Base-by-base conservation (phyloP, 2,329 filamentous ascomycete genomes). In the Hypoxylon sp. region DNA sequence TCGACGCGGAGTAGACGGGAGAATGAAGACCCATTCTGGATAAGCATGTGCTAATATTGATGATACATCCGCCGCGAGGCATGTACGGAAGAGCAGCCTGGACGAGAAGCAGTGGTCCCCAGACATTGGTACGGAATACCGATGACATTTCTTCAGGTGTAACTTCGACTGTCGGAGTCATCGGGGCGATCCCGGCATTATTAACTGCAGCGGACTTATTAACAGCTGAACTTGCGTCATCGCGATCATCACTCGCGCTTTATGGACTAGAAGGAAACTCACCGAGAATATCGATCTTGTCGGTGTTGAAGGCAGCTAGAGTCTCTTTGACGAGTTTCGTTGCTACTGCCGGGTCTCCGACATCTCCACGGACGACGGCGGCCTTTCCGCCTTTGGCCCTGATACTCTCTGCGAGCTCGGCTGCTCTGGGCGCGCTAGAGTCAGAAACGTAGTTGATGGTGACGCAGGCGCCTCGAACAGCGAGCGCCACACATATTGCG, bases 231-330 rank as follows among this genome's bases (percentile, higher is more conserved):
- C 35, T 37, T 37, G 33, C 33, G 33, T 37, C 2, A 4, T 37
- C 33, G 33, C 33, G 33, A 37, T 37, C 8, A 13, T 37, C 33
- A 37, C 33, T 37, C 35, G 47, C 37, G 44, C 42, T 58, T 39
- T 58, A 29, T 48, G 55, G 19, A 29, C 46, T 60, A 44, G 56
- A 33, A 44, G 19, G n/a, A 51, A 19, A 46, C 72, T 61, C 65
- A 81, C 81, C 77, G 0, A 83, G 55, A 37, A 83, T 83, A 53
- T 83, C 81, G 56, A 83, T 81, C 10, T 77, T 73, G 35, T 82
- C 75, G 0, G 73, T 74, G 5, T 65, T 55, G 55, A 83, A 79
- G 0, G 66, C 76, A 26, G 77, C 67, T 1, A 83, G 73, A 0
- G 80, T 81, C 63, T 80, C 72, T 1, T 74, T 48, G 9, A 82